These are phyloP conservation scores for Acacia concinna DNA, from an alignment of 331 rosid genomes.

Conservation along the genomic window DNA sequence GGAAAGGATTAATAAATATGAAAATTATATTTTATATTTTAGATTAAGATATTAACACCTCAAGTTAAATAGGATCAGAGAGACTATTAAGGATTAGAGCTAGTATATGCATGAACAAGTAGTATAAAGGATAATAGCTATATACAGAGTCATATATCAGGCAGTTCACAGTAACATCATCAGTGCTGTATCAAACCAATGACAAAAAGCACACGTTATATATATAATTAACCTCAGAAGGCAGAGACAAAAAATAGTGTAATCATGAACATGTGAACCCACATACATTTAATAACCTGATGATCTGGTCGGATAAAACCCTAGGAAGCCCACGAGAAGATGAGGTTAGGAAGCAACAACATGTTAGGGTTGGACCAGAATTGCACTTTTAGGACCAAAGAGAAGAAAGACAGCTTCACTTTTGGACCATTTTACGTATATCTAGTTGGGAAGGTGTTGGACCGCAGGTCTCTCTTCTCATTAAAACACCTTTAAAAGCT, in stretches of 20 bases:
- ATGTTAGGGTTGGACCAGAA: constrained; percentile 25
- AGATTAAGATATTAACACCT: no score
- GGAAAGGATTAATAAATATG: no score
- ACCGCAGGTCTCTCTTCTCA: constrained; percentile 2
- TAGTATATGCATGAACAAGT: not conserved
- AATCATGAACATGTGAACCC: constrained; percentile 24
- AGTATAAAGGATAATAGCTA: not conserved
- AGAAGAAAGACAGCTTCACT: not conserved
- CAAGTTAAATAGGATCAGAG: no score
- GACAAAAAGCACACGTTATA: not conserved
- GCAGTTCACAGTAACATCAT: constrained; percentile 13
- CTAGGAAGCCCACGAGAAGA: constrained; percentile 8
- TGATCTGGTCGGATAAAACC: constrained; percentile 23
- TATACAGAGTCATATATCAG: not conserved
- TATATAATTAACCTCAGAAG: not conserved
- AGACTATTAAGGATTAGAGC: no score
- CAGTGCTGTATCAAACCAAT: not conserved
- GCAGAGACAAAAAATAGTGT: not conserved
- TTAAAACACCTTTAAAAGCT: not conserved
- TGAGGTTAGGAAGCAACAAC: constrained; percentile 23
- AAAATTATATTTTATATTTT: no score
- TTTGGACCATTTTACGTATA: constrained; percentile 4
- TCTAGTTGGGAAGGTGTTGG: not conserved
- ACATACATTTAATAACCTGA: constrained; percentile 23
- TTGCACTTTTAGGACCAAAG: constrained; percentile 5